phyloP scores from a whole-genome alignment of 306 rosid genomes.

The Luffa aegyptiaca region DNA sequence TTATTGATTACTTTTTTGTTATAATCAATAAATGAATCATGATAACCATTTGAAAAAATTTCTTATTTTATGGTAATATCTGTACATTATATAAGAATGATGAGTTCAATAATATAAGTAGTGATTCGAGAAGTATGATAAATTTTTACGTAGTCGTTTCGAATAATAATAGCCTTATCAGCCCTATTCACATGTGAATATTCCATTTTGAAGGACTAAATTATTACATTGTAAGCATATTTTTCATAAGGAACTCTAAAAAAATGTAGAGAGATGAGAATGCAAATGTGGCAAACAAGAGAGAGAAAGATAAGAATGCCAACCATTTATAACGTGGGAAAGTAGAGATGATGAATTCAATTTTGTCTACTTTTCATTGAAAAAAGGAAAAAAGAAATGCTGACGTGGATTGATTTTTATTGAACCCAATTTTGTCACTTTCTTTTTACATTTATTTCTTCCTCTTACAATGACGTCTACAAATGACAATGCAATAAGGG shows the following conservation, averaged over 20 bases:
- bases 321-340: neutral
- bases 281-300: neutral
- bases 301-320: neutral
- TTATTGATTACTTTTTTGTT: too few species aligned
- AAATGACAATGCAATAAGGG: neutral
- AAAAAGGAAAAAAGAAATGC: neutral
- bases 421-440: neutral
- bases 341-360: neutral
- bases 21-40: too few species aligned
- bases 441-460: neutral
- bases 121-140: too few species aligned
- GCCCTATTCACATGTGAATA: too few species aligned
- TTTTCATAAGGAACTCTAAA: neutral
- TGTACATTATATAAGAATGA: too few species aligned
- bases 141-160: too few species aligned
- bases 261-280: neutral
- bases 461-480: neutral
- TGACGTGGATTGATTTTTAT: neutral
- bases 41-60: too few species aligned
- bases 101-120: too few species aligned
- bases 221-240: too few species aligned
- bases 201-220: too few species aligned
- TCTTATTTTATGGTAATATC: too few species aligned
- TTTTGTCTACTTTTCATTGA: neutral
- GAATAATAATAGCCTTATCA: too few species aligned